Conservation (phyloP, 257 asterid genomes). For the Plantago elongata region DNA sequence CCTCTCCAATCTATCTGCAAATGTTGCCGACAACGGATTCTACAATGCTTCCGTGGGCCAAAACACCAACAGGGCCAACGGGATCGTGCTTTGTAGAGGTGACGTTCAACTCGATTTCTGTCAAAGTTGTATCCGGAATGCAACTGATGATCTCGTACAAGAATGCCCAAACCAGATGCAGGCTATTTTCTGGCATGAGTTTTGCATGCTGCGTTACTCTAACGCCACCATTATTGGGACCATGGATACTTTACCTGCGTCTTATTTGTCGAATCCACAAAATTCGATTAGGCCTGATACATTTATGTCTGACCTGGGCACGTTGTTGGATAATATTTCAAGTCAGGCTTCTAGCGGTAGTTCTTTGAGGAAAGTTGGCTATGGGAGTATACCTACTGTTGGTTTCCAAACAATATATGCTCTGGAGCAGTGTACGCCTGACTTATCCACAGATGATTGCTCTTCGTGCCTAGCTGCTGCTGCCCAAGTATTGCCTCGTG, state of each 20-base stretch:
- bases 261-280: neutral
- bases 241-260: neutral
- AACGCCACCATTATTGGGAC: neutral
- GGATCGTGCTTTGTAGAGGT: slow-evolving; percentile 13
- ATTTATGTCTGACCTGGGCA: neutral
- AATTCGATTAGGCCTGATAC: neutral
- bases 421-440: slow-evolving; percentile 17
- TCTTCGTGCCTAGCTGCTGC: neutral
- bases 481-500: neutral
- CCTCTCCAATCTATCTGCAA: slow-evolving; percentile 2
- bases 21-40: slow-evolving; percentile 9
- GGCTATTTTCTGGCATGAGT: neutral
- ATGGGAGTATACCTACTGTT: neutral
- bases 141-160: neutral
- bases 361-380: slow-evolving; percentile 7
- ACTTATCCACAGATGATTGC: slow-evolving; percentile 8
- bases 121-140: neutral
- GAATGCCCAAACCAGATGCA: slow-evolving; percentile 10
- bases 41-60: slow-evolving; percentile 12
- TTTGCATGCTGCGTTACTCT: slow-evolving; percentile 16
- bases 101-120: slow-evolving; percentile 5
- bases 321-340: slow-evolving; percentile 2
- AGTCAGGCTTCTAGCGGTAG: slow-evolving; percentile 8
- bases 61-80: neutral
- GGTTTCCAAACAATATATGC: neutral